phyloP scores from a whole-genome alignment of 176 grass and related monocot species.

The Triticum aestivum region IWGSC_CS_RefSeq_v2.1 NC_057797.1:687808978-687809477 shows the following conservation, averaged over 20 bases:
- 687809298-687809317: slow-evolving; percentile 5
- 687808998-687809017: neutral
- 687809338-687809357: neutral
- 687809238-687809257: neutral
- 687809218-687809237: neutral
- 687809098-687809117: slow-evolving; percentile 89
- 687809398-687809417: slow-evolving; percentile 5
- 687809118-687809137: slow-evolving; percentile 83
- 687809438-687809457: slow-evolving; percentile 98
- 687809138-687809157: slow-evolving; percentile 72
- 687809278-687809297: slow-evolving; percentile 19
- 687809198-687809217: neutral
- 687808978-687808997: too few species aligned
- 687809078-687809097: slow-evolving; percentile 66
- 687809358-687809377: neutral
- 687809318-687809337: neutral
- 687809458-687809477: slow-evolving; percentile 84
- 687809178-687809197: slow-evolving; percentile 71
- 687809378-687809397: neutral
- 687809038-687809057: slow-evolving; percentile 3
- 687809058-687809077: neutral
- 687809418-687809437: slow-evolving; percentile 80
- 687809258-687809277: neutral
- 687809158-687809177: slow-evolving; percentile 81
- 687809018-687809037: neutral